These are phyloP conservation scores for Daldinia concentrica DNA, from an alignment of 495 filamentous ascomycete species.

Conservation along the genomic window DNA sequence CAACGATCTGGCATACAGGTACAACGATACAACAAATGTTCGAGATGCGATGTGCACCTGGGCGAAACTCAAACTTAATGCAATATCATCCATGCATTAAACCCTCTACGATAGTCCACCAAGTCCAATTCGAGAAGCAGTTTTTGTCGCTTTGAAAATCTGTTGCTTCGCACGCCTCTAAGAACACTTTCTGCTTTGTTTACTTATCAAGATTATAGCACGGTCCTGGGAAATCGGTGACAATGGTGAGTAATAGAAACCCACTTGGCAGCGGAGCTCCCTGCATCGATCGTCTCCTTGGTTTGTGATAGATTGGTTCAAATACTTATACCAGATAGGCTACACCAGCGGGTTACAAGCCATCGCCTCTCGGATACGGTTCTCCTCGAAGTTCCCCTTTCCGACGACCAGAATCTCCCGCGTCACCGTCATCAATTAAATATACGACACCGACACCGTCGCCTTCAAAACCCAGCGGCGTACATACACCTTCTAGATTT, in stretches of 20 bases:
- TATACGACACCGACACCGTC: constrained; percentile 58
- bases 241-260: constrained; percentile 42
- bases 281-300: constrained; percentile 33
- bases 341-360: constrained; percentile 69
- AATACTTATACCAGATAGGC: constrained; percentile 50
- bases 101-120: not conserved
- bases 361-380: constrained; percentile 74
- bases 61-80: constrained; percentile 8
- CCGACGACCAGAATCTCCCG: constrained; percentile 67
- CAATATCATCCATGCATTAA: constrained; percentile 4
- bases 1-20: constrained; percentile 20
- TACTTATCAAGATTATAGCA: constrained; percentile 24
- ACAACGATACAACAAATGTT: constrained; percentile 14
- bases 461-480: constrained; percentile 52
- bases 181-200: constrained; percentile 20
- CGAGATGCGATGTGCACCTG: constrained; percentile 4
- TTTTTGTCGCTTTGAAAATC: not conserved
- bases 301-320: constrained; percentile 16
- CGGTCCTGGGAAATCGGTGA: constrained; percentile 31
- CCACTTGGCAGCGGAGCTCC: constrained; percentile 41
- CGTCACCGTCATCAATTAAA: constrained; percentile 58
- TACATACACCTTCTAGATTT: constrained; percentile 53
- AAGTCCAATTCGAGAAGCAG: not conserved
- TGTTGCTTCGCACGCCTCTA: not conserved
- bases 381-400: constrained; percentile 79